These are phyloP conservation scores for Fusarium anthophilum DNA, from an alignment of 2,329 filamentous ascomycete species.

Conservation along the genomic window DNA sequence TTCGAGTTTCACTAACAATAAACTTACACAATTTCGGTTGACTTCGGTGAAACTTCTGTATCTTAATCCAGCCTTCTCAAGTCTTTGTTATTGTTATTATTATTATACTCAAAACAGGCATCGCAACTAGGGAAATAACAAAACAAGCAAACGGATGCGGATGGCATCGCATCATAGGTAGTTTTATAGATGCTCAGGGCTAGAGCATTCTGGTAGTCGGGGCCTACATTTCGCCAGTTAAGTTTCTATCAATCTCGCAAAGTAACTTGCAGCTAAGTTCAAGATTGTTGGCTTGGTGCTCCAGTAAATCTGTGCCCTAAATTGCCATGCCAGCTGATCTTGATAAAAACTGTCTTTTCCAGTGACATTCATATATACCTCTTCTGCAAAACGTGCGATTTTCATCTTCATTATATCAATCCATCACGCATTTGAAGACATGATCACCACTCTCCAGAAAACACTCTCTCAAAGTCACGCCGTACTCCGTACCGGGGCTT, in stretches of 20 bases:
- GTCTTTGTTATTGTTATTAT: not conserved
- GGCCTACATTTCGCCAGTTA: not conserved
- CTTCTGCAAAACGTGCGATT: not conserved
- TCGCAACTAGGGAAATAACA: not conserved
- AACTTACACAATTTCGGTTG: not conserved
- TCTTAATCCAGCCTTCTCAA: too few relatives aligned
- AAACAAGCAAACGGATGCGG: not conserved
- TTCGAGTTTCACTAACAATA: not conserved
- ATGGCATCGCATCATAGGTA: not conserved
- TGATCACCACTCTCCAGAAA: not conserved
- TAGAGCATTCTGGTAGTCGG: not conserved
- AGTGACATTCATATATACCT: not conserved
- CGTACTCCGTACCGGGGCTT: not conserved
- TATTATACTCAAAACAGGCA: not conserved
- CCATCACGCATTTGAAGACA: not conserved
- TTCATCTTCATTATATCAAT: not conserved
- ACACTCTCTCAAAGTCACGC: not conserved
- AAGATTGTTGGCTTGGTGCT: not conserved
- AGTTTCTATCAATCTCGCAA: not conserved
- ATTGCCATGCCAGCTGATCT: not conserved
- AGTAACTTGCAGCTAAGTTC: not conserved
- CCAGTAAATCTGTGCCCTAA: not conserved
- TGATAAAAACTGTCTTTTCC: not conserved
- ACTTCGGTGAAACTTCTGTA: not conserved
- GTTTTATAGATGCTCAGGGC: not conserved